Base-by-base conservation (phyloP, 1,284 basidiomycete genomes). In the Malassezia nana region DNA sequence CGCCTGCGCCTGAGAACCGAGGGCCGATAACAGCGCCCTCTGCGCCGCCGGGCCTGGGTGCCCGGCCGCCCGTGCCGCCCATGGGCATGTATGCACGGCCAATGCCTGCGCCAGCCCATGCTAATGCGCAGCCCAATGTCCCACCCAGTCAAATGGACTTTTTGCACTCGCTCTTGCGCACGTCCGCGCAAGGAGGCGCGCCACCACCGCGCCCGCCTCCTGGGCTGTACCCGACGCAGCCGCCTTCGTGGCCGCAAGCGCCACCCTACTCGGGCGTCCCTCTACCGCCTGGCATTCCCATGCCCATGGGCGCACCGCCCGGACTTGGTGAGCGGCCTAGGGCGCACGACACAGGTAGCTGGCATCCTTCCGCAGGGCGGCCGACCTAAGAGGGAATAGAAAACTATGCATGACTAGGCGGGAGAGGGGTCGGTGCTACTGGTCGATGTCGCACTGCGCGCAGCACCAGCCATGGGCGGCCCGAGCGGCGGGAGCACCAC, bases 101-200 rank as follows among this genome's bases (percentile, higher is more conserved):
- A 3, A 31, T 31, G 30, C 26, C 39, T n/a, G 29, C 39, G 25
- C 42, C 22, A 12, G 28, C 12, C 20, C 22, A 25, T 31, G 32
- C 26, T 15, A 8, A 13, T 18, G 28, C 12, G 28, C 22, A 25
- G 44, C 41, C 26, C n/a, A 8, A 13, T 22, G 22, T 29, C 6
- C 26, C 16, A 6, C 39, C 40, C 35, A 41, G 32, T 16, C 31
- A 33, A 26, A 29, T 39, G 33, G 46, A 20, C 13, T 49, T 47
- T 31, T 35, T 47, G 45, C 45, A 47, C 10, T 47, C 45, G 4
- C 28, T 47, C n/a, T 13, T 47, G n/a, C 18, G n/a, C 12, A 24
- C 45, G n/a, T 47, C 43, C 6, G 30, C 29, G 43, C 43, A n/a
- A 4, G 20, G 26, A 12, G 40, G 40, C 6, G 35, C 43, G 20